Conservation (phyloP, 768 basidiomycete species). For the Phallus indusiatus region DNA sequence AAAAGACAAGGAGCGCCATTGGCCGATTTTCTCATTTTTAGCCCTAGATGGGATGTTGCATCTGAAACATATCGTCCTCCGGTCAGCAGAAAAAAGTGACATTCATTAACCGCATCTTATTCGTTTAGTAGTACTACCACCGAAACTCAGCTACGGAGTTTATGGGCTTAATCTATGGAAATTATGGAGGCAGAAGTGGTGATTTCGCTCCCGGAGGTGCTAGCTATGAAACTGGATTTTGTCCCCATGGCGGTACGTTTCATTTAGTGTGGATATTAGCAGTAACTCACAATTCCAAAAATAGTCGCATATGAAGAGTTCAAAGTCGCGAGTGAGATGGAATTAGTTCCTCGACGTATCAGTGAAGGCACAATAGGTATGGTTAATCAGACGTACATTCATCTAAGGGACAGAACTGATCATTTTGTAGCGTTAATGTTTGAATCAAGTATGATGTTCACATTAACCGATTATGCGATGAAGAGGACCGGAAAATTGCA, state of each 20-base stretch:
- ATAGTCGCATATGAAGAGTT: conserved; percentile 52
- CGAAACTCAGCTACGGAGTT: conserved; percentile 55
- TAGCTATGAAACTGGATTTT: conserved; percentile 56
- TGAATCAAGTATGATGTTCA: conserved; percentile 53
- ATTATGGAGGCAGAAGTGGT: conserved; percentile 54
- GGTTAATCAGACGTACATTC: conserved; percentile 7
- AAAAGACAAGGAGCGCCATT: conserved; percentile 49
- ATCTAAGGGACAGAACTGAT: no score
- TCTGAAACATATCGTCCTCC: conserved; percentile 50
- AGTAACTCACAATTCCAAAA: not conserved
- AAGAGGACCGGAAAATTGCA: conserved; percentile 49
- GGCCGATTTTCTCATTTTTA: conserved; percentile 57
- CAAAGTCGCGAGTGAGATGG: conserved; percentile 44
- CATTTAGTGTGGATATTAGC: not conserved
- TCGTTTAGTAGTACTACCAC: conserved; percentile 43
- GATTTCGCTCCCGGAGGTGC: conserved; percentile 53
- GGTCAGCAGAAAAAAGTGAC: conserved; percentile 22
- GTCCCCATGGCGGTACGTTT: conserved; percentile 48
- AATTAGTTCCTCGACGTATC: conserved; percentile 41
- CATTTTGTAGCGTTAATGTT: conserved; percentile 48
- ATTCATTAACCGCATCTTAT: not conserved
- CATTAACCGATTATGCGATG: conserved; percentile 56
- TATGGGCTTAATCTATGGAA: conserved; percentile 56
- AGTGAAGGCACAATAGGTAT: conserved; percentile 45
- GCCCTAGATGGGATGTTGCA: conserved; percentile 56